Evolutionary conservation across 495 filamentous ascomycete species (phyloP).

Genomic region (Clavariopsis aquatica): DNA sequence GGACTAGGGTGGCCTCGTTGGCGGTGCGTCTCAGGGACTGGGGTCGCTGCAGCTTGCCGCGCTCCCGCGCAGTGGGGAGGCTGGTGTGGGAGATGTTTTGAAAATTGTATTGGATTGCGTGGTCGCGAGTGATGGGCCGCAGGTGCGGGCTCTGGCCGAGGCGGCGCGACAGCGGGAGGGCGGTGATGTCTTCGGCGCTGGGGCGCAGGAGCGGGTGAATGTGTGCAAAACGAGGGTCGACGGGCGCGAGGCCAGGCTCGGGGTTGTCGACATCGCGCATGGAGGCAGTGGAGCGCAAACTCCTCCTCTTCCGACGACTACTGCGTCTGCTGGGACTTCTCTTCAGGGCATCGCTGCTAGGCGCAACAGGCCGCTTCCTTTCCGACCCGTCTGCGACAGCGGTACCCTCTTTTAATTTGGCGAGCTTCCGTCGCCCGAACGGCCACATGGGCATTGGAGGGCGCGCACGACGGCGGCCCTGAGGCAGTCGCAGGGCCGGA

Average conservation of each 20-base stretch:
- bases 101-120: constrained; percentile 51
- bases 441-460: constrained; percentile 39
- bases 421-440: constrained; percentile 35
- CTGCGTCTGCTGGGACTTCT: constrained; percentile 24
- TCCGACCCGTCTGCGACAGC: constrained; percentile 21
- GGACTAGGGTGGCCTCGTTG: constrained; percentile 56
- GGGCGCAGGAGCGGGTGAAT: not conserved
- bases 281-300: constrained; percentile 28
- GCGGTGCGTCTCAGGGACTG: constrained; percentile 66
- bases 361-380: constrained; percentile 33
- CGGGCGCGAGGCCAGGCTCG: constrained; percentile 19
- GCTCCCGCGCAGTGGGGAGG: constrained; percentile 49
- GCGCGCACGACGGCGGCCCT: constrained; percentile 10
- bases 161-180: constrained; percentile 40
- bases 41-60: constrained; percentile 49
- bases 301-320: constrained; percentile 33
- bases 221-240: constrained; percentile 14
- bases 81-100: constrained; percentile 50
- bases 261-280: constrained; percentile 31
- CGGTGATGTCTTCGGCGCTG: constrained; percentile 47
- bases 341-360: constrained; percentile 32
- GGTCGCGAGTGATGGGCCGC: constrained; percentile 44
- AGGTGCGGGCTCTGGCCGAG: constrained; percentile 46
- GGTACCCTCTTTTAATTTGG: constrained; percentile 32
- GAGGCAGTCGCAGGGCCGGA: not conserved